Evolutionary conservation across 2,329 filamentous ascomycete species (phyloP).

Genomic region (Ophiostoma himal-ulmi): DNA sequence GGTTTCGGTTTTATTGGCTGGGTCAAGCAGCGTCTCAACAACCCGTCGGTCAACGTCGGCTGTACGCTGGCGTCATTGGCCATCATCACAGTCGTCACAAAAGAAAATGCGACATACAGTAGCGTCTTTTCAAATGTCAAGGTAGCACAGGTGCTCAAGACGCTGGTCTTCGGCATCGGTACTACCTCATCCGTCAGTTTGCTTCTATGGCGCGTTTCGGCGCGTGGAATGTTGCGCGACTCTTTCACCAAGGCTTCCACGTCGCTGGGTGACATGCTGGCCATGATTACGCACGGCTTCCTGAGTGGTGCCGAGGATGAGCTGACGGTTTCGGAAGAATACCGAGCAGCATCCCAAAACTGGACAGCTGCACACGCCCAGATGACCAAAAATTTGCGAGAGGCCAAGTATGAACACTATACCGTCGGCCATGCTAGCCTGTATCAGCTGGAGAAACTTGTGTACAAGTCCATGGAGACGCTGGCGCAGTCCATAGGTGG

Average conservation of each 20-base stretch:
- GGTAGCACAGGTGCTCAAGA: constrained; percentile 74
- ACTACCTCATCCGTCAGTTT: constrained; percentile 70
- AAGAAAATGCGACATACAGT: constrained; percentile 79
- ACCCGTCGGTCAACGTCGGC: constrained; percentile 75
- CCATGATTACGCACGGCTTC: constrained; percentile 75
- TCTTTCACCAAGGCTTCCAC: constrained; percentile 69
- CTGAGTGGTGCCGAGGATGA: constrained; percentile 77
- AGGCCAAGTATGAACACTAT: constrained; percentile 87
- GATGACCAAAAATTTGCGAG: constrained; percentile 70
- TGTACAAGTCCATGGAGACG: constrained; percentile 78
- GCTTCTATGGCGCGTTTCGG: constrained; percentile 70
- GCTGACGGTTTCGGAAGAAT: constrained; percentile 56
- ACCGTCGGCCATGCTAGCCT: constrained; percentile 71
- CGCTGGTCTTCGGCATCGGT: constrained; percentile 71
- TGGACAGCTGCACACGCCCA: constrained; percentile 64
- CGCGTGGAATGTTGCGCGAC: constrained; percentile 64
- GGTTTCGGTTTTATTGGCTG: constrained; percentile 83
- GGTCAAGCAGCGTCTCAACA: constrained; percentile 74
- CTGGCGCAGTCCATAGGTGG: constrained; percentile 87
- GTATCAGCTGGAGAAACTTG: constrained; percentile 69
- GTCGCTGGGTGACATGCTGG: constrained; percentile 73
- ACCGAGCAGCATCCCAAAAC: constrained; percentile 53
- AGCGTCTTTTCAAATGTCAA: constrained; percentile 77
- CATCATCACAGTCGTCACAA: constrained; percentile 83
- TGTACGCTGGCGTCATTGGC: constrained; percentile 82